Percentiles rank a stretch among this genome's conserved stretches.
Conservation (phyloP, 2,329 filamentous ascomycete species). For the Verticillium isaacii region DNA sequence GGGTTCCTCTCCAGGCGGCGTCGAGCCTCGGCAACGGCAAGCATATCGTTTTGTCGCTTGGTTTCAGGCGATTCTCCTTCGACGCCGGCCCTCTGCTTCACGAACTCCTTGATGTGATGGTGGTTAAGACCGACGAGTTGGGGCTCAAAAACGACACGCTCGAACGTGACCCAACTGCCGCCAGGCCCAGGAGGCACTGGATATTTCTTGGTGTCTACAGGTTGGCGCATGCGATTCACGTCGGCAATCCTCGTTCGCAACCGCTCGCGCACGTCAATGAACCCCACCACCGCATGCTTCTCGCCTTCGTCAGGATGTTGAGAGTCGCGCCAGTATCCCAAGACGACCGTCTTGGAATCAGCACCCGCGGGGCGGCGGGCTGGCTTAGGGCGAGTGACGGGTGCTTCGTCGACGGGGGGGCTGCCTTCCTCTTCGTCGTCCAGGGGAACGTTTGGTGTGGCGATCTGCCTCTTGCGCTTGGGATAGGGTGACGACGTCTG, state of each 20-base stretch:
- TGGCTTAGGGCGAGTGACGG: constrained; percentile 7
- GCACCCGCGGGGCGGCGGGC: constrained; percentile 15
- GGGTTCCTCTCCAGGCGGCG: constrained; percentile 38
- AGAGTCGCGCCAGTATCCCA: constrained; percentile 60
- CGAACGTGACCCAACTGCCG: constrained; percentile 61
- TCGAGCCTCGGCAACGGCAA: constrained; percentile 42
- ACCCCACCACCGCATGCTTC: constrained; percentile 57
- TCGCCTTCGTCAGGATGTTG: constrained; percentile 38
- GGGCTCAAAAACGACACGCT: constrained; percentile 52
- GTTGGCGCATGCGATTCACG: constrained; percentile 40
- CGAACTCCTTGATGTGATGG: constrained; percentile 57
- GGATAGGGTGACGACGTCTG: constrained; percentile 35
- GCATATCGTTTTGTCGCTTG: constrained; percentile 29
- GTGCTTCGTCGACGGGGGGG: constrained; percentile 29
- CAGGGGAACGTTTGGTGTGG: neutral
- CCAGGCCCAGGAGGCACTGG: constrained; percentile 53
- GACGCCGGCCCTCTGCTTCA: constrained; percentile 44
- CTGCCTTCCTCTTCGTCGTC: neutral
- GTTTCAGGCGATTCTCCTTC: constrained; percentile 32
- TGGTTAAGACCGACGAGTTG: constrained; percentile 53
- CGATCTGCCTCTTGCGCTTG: constrained; percentile 51
- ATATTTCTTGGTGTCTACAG: constrained; percentile 29
- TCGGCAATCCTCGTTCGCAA: constrained; percentile 55
- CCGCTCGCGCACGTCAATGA: constrained; percentile 57
- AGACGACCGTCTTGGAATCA: constrained; percentile 36